A percentile compares a stretch with the other conserved stretches of the same genome.
Conservation (phyloP, 108 stramenopile species). For the Nitzschia sp. region DNA sequence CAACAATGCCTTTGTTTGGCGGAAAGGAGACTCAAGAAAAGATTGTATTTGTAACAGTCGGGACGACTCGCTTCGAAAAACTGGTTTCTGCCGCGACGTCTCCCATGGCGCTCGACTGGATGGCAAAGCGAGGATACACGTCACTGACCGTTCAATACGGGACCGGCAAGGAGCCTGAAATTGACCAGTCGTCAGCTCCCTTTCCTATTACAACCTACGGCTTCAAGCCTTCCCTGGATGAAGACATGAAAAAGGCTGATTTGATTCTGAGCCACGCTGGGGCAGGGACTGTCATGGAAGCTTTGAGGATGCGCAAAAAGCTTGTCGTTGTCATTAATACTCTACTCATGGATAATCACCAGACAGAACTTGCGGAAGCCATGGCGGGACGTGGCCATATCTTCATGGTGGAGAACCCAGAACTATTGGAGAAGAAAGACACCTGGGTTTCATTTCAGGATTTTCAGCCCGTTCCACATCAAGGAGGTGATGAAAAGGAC, state of each 20-base stretch:
- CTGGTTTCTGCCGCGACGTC: conserved; percentile 64
- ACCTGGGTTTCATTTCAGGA: conserved; percentile 44
- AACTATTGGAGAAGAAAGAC: conserved; percentile 13
- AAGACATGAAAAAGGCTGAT: conserved; percentile 85
- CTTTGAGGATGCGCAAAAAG: conserved; percentile 43
- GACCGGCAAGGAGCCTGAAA: conserved; percentile 51
- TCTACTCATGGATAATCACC: conserved; percentile 94
- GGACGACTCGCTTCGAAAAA: conserved; percentile 90
- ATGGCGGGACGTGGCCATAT: conserved; percentile 69
- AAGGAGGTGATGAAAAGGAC: conserved; percentile 32
- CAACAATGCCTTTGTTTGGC: background rate
- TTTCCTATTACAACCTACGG: conserved; percentile 53
- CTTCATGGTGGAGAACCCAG: conserved; percentile 47
- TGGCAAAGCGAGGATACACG: conserved; percentile 47
- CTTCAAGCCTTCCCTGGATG: conserved; percentile 68
- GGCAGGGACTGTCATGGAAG: conserved; percentile 93
- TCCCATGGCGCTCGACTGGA: conserved; percentile 53
- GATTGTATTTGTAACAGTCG: conserved; percentile 91
- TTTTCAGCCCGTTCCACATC: conserved; percentile 34
- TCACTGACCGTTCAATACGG: conserved; percentile 81
- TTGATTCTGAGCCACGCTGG: conserved; percentile 91
- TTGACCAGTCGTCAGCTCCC: background rate
- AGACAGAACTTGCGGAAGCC: conserved; percentile 88
- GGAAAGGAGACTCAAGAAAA: background rate
- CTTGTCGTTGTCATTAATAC: conserved; percentile 90